These are phyloP conservation scores for Blastomyces silverae DNA, from an alignment of 2,329 filamentous ascomycete species.

Conservation along the genomic window DNA sequence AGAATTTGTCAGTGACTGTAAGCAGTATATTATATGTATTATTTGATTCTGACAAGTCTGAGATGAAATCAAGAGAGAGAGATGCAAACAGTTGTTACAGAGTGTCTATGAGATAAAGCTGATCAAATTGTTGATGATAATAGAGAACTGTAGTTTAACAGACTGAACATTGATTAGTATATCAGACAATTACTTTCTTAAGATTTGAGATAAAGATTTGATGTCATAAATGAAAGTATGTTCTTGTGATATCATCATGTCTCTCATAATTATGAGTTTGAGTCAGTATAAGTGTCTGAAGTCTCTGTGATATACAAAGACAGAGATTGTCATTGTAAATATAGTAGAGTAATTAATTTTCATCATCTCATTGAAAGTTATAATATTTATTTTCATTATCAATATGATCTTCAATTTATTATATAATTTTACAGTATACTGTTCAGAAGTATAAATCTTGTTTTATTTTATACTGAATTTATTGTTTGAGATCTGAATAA, in stretches of 20 bases:
- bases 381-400: neutral
- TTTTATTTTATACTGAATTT: neutral
- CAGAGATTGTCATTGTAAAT: neutral
- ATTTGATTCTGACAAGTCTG: neutral
- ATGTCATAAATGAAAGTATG: neutral
- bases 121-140: neutral
- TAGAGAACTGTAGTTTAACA: neutral
- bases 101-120: neutral
- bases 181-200: neutral
- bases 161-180: neutral
- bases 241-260: neutral
- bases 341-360: neutral
- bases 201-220: neutral
- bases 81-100: neutral
- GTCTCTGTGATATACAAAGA: neutral
- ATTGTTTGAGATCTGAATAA: neutral
- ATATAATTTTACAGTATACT: neutral
- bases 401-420: neutral
- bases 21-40: neutral
- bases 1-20: neutral
- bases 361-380: neutral
- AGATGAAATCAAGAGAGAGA: neutral
- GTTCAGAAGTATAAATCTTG: neutral
- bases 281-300: neutral
- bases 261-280: neutral